A percentile compares a stretch with the other conserved stretches of the same genome.
Conservation (phyloP, 2,329 filamentous ascomycete species). For the Fusarium hainanense region DNA sequence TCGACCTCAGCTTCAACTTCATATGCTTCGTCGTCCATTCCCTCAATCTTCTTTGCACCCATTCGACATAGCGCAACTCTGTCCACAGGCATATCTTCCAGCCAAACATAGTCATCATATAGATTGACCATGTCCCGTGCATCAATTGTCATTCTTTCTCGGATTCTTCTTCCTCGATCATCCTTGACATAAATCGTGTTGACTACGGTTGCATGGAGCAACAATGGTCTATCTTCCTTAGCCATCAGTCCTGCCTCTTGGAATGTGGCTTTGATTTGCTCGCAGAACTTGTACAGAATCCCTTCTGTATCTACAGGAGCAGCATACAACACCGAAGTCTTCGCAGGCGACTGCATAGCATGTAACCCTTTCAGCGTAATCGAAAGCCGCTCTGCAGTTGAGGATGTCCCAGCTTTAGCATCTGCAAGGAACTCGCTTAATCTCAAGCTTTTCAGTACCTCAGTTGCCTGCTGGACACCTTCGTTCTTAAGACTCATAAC, state of each 20-base stretch:
- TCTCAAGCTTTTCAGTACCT: conserved; percentile 53
- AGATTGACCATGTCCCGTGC: conserved; percentile 65
- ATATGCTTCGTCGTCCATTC: conserved; percentile 65
- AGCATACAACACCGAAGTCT: conserved; percentile 73
- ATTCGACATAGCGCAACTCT: conserved; percentile 84
- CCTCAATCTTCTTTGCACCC: conserved; percentile 77
- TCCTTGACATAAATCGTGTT: conserved; percentile 82
- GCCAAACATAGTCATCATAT: conserved; percentile 77
- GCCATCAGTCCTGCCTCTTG: conserved; percentile 65
- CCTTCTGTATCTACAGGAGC: conserved; percentile 65
- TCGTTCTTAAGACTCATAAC: conserved; percentile 78
- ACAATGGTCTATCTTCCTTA: conserved; percentile 70
- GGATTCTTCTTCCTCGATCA: conserved; percentile 36
- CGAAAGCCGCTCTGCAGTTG: conserved; percentile 42
- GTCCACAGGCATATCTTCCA: conserved; percentile 73
- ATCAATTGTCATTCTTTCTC: conserved; percentile 62
- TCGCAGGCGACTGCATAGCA: conserved; percentile 69
- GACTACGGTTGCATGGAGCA: conserved; percentile 85
- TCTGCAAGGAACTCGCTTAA: conserved; percentile 55
- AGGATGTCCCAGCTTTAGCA: conserved; percentile 30
- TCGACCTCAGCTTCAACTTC: conserved; percentile 63
- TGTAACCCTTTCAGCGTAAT: conserved; percentile 66
- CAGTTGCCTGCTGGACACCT: conserved; percentile 57
- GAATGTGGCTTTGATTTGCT: conserved; percentile 66
- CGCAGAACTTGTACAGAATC: conserved; percentile 67